Conservation (phyloP, 1,139 yeast species). For the Debaryomyces subglobosus region DNA sequence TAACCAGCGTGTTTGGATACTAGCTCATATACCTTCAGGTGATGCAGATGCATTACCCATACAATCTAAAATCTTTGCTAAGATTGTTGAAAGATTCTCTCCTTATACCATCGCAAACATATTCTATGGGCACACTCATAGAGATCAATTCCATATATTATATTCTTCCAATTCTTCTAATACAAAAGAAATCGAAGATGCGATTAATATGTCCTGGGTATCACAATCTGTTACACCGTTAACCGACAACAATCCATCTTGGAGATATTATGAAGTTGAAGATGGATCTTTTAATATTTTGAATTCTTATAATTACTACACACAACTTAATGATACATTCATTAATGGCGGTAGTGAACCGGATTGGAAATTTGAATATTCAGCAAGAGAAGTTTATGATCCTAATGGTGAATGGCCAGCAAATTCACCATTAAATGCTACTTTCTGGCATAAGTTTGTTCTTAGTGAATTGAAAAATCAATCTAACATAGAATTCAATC, state of each 20-base stretch:
- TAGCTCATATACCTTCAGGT: conserved; percentile 68
- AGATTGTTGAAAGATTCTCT: conserved; percentile 66
- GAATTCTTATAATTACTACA: conserved; percentile 61
- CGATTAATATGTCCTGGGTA: conserved; percentile 64
- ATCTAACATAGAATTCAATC: conserved; percentile 45
- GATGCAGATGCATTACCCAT: conserved; percentile 58
- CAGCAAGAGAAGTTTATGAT: conserved; percentile 55
- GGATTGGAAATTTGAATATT: conserved; percentile 56
- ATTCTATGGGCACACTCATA: conserved; percentile 75
- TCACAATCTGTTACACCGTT: conserved; percentile 69
- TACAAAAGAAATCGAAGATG: conserved; percentile 42
- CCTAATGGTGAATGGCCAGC: conserved; percentile 51
- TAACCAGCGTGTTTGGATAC: conserved; percentile 69
- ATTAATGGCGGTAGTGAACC: conserved; percentile 53
- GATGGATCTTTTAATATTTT: conserved; percentile 61
- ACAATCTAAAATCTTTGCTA: conserved; percentile 57
- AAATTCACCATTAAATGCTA: conserved; percentile 56
- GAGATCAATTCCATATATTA: conserved; percentile 64
- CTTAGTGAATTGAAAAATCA: conserved; percentile 35
- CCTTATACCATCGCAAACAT: conserved; percentile 70
- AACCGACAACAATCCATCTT: conserved; percentile 62
- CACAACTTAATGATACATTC: conserved; percentile 55
- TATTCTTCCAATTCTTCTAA: conserved; percentile 38
- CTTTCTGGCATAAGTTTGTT: conserved; percentile 56
- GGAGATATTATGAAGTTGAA: conserved; percentile 75